Evolutionary conservation across 768 basidiomycete genomes (phyloP), one percentile per base, ranked within the genome.

Genomic region (Boletus rubroflammeus): DNA sequence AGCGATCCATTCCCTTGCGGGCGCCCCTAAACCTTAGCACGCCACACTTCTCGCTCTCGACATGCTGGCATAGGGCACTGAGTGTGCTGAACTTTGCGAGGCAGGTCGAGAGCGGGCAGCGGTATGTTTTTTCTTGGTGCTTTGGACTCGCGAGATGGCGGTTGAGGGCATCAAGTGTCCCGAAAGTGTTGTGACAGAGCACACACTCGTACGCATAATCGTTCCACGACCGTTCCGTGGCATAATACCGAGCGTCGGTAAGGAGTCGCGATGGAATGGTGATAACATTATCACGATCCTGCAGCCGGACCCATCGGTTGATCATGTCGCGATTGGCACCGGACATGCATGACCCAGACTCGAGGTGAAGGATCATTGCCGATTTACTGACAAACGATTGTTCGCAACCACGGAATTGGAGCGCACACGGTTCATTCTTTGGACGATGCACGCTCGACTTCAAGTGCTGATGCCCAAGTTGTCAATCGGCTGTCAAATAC

Each of bases 41-140:
- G 0, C 80, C 81, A 64, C 86, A 88, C 26, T 57, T 68, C 58
- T 78, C 81, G 62, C 81, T 83, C 72, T 88, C 85, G 31, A 88
- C 76, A 64, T 88, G 85, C 69, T 83, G 80, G 41, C 78, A 78
- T 50, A 88, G 66, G 5, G 63, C 83, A 51, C 85, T 86, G 31
- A 88, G 74, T 14, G 81, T 77, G 7, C 48, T 56, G 62, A 84
- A 86, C 31, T 67, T 63, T 23, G 46, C 29, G 2, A 50, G 60
- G 60, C 86, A 88, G 11, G 66, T 68, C 7, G 51, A 55, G 41
- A 75, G 64, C 4, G 82, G 83, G 68, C 86, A 88, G 3, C 76
- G 59, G 60, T 83, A 87, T 2, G 77, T 72, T 63, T 72, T 75
- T 1, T 77, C 73, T 57, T 77, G 67, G 62, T 88, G 87, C 3